Evolutionary conservation across 441 rosid genomes (phyloP).

Genomic region (Kokia cookei): DNA sequence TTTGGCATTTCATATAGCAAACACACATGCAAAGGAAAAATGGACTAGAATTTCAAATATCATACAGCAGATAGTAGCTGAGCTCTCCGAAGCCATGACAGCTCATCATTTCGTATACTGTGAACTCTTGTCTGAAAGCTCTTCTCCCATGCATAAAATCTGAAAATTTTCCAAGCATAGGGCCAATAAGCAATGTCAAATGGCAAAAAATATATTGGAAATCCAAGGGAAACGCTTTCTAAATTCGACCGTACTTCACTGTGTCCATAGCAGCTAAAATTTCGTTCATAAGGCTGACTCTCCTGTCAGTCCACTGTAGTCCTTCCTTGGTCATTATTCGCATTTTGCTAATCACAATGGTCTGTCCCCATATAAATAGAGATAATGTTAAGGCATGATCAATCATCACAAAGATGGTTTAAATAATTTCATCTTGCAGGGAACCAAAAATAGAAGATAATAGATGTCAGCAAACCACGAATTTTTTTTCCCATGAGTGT

Average conservation of each 20-base stretch:
- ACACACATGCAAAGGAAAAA: neutral
- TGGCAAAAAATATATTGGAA: neutral
- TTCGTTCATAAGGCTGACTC: slow-evolving; percentile 92
- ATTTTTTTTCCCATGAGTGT: neutral
- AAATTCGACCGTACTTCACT: slow-evolving; percentile 67
- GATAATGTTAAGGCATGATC: slow-evolving; percentile 3
- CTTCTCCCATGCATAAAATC: slow-evolving; percentile 98
- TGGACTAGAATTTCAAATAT: neutral
- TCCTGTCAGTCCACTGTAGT: slow-evolving; percentile 84
- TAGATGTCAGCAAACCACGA: neutral
- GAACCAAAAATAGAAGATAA: neutral
- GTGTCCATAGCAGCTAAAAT: slow-evolving; percentile 94
- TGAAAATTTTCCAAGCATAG: slow-evolving; percentile 22
- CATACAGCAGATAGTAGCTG: slow-evolving; percentile 80
- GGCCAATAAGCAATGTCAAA: slow-evolving; percentile 8
- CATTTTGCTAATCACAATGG: slow-evolving; percentile 76
- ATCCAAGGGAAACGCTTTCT: neutral
- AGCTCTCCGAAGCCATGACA: slow-evolving; percentile 85
- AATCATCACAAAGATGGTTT: neutral
- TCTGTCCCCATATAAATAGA: slow-evolving; percentile 52
- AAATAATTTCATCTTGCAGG: neutral
- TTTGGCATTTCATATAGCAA: neutral
- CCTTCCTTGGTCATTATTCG: slow-evolving; percentile 87
- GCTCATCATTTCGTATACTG: slow-evolving; percentile 65
- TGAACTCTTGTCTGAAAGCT: slow-evolving; percentile 81